Base-by-base conservation (phyloP, 345 rosid species). In the Pistacia vera region DNA sequence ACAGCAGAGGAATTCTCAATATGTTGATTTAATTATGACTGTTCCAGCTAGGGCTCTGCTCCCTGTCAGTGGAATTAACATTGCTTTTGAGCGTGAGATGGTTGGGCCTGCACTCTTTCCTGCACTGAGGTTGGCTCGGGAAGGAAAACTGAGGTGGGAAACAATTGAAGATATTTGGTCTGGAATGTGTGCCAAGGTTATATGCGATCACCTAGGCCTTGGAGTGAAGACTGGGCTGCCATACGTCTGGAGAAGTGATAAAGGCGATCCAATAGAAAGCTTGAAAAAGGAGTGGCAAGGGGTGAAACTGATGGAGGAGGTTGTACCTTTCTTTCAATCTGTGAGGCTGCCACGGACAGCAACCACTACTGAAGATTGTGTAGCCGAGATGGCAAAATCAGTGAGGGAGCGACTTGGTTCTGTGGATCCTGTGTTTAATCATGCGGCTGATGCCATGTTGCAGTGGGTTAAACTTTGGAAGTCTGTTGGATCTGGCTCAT, bases 231-330 rank as follows among this genome's bases (percentile, higher is more conserved):
- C 77, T 0, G 99, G 99, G 22, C 78, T 93, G 74, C 99, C 99
- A 8, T 95, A 95, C 18, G 92, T 95, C 57, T 91, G 92, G 93
- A 91, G 99, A 82, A 86, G 79, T 22, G 99, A 95, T n/a, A 84
- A 97, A 76, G 97, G 97, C 17, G 80, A 85, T 75, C 92, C 98
- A 0, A 82, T 92, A 49, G 93, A 90, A 70, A 95, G 97, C 77
- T 74, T 93, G 88, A 93, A 90, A 81, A 95, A 95, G 76, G 97
- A 95, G 78, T 95, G 99, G 99, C 94, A 93, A 85, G 98, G 98
- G 11, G 88, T 95, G 85, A 95, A 89, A 88, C 88, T 87, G 80
- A 93, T 91, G 98, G 99, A 95, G 88, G 93, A 89, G 73, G 87
- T 93, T 48, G 90, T 93, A 38, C 93, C 97, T 1, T 92, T 92